These are phyloP conservation scores for Lanmaoa rubissima DNA, from an alignment of 768 basidiomycete genomes.

Conservation along the genomic window DNA sequence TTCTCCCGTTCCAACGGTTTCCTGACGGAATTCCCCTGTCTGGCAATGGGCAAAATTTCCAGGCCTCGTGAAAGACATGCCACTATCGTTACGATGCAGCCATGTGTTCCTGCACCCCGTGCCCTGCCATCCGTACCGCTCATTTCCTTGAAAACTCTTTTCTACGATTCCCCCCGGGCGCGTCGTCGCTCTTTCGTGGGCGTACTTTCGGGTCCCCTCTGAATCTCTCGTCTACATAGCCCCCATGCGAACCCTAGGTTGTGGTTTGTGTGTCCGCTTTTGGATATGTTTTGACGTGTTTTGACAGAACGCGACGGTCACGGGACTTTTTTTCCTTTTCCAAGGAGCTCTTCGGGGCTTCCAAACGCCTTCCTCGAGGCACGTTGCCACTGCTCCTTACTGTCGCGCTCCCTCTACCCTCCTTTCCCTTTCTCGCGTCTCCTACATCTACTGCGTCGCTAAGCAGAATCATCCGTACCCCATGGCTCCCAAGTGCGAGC, in stretches of 20 bases:
- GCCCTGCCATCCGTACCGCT: constrained; percentile 8
- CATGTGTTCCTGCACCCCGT: constrained; percentile 16
- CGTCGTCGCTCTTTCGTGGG: background rate
- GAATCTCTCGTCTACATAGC: background rate
- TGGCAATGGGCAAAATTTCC: background rate
- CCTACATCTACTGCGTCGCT: constrained; percentile 10
- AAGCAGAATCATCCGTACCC: background rate
- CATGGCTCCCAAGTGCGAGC: constrained; percentile 60
- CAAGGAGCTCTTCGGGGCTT: constrained; percentile 22
- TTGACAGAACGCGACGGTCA: constrained; percentile 35
- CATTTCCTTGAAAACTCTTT: background rate
- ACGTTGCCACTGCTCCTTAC: constrained; percentile 28
- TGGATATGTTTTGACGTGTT: constrained; percentile 25
- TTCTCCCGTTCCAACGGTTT: background rate
- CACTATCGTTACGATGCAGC: background rate
- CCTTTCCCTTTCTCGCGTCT: constrained; percentile 1
- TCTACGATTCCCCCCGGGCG: background rate
- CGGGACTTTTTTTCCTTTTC: constrained; percentile 36
- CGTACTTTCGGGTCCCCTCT: background rate
- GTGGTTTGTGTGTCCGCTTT: constrained; percentile 16
- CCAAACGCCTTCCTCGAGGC: constrained; percentile 29
- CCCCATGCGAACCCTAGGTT: constrained; percentile 16
- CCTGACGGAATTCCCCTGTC: background rate
- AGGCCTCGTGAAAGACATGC: constrained; percentile 24
- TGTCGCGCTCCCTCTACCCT: constrained; percentile 19